Evolutionary conservation across 352 stramenopile genomes (phyloP).

Genomic region (Globisporangium viniferum): DNA sequence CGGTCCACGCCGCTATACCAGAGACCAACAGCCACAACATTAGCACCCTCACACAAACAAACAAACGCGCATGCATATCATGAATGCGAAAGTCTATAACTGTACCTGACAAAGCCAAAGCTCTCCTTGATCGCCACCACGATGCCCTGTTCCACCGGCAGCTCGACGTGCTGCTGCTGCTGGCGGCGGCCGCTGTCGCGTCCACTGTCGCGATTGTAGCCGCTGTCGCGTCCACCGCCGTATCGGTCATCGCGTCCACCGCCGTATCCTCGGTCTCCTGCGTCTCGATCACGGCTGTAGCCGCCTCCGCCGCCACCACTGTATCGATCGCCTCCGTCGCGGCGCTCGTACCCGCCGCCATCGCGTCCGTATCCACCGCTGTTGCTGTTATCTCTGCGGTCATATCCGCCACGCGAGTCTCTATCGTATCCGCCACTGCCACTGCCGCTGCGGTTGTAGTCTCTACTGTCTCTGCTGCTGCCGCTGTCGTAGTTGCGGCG

Average conservation of each 20-base stretch:
- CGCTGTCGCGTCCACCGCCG: conserved; percentile 4
- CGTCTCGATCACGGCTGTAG: background rate
- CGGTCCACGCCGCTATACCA: conserved; percentile 47
- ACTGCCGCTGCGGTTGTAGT: conserved; percentile 6
- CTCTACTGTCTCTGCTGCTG: conserved; percentile 14
- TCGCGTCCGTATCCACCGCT: conserved; percentile 9
- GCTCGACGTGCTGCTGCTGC: conserved; percentile 17
- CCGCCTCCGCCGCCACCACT: background rate
- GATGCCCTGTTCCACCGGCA: conserved; percentile 36
- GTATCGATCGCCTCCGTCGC: conserved; percentile 5
- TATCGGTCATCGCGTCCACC: conserved; percentile 14
- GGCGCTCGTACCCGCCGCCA: background rate
- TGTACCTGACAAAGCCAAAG: conserved; percentile 50
- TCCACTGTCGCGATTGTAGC: conserved; percentile 5
- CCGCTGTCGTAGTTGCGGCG: conserved; percentile 20
- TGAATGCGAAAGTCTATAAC: background rate
- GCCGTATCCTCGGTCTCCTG: background rate
- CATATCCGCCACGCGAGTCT: conserved; percentile 4
- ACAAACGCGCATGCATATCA: background rate
- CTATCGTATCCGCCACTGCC: conserved; percentile 4
- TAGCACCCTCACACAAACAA: conserved; percentile 15
- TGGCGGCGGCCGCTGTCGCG: conserved; percentile 16
- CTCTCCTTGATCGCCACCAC: conserved; percentile 51
- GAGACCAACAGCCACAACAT: background rate
- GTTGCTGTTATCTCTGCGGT: conserved; percentile 5